phyloP scores from a whole-genome alignment of 2,329 filamentous ascomycete species.

The Cephalotrichum gorgonifer region DNA sequence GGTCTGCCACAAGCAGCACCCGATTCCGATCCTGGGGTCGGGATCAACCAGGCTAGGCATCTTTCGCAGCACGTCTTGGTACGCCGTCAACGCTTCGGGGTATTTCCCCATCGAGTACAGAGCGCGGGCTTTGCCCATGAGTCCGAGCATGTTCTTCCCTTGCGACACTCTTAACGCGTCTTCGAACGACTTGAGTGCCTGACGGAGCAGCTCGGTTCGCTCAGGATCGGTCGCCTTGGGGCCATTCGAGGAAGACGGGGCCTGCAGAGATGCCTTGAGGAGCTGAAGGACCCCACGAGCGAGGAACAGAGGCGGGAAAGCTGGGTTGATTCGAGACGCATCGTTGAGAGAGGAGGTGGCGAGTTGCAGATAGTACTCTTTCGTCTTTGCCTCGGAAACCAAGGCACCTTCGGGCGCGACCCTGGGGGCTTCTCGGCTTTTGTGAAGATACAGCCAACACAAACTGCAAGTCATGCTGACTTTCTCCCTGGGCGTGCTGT shows the following conservation, averaged over 20 bases:
- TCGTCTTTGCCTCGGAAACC: constrained; percentile 70
- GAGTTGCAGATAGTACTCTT: constrained; percentile 83
- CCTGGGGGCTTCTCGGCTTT: constrained; percentile 69
- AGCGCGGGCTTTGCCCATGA: constrained; percentile 80
- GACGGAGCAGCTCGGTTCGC: constrained; percentile 66
- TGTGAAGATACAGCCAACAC: constrained; percentile 86
- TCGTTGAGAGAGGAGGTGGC: constrained; percentile 93
- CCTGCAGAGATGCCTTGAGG: constrained; percentile 74
- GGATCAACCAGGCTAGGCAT: constrained; percentile 85
- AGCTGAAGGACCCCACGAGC: constrained; percentile 84
- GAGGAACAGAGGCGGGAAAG: constrained; percentile 82
- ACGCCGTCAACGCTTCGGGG: constrained; percentile 69
- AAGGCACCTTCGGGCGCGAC: constrained; percentile 51
- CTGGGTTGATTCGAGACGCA: constrained; percentile 85
- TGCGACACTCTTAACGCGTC: constrained; percentile 80
- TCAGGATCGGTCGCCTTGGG: constrained; percentile 61
- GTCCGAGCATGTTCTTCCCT: constrained; percentile 82
- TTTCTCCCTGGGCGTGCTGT: constrained; percentile 67
- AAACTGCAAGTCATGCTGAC: constrained; percentile 75
- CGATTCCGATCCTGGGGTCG: constrained; percentile 91
- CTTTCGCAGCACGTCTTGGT: constrained; percentile 78
- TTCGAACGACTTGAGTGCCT: constrained; percentile 87
- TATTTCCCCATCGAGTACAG: constrained; percentile 82
- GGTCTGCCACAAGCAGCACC: constrained; percentile 94
- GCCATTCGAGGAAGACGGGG: constrained; percentile 51